phyloP scores from a whole-genome alignment of 148 eudicot species.

The Silene latifolia region DNA sequence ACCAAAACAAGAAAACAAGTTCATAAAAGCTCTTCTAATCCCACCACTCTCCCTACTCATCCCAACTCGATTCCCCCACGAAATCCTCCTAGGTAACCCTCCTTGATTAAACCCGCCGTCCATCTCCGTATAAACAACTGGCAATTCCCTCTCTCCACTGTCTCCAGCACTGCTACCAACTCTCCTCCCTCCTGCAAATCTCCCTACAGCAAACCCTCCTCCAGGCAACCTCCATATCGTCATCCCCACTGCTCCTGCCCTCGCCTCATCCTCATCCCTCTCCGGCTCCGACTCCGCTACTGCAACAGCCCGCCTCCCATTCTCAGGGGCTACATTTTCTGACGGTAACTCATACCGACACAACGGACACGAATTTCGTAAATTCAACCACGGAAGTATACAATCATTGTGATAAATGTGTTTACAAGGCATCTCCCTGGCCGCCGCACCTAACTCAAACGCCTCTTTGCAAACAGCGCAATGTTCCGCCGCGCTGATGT shows the following conservation, averaged over 20 bases:
- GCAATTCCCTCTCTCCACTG: conserved; percentile 53
- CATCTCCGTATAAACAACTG: conserved; percentile 90
- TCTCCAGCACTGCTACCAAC: conserved; percentile 20
- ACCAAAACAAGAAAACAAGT: conserved; percentile 74
- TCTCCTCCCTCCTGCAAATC: conserved; percentile 63
- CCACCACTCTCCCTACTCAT: conserved; percentile 53
- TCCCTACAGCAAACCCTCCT: conserved; percentile 88
- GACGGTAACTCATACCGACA: conserved; percentile 67
- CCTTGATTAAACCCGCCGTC: conserved; percentile 84
- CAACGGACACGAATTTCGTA: conserved; percentile 77
- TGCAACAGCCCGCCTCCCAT: neutral
- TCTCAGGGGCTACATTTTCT: conserved; percentile 14
- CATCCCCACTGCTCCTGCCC: conserved; percentile 44
- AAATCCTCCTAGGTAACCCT: conserved; percentile 67
- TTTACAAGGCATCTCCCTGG: conserved; percentile 81
- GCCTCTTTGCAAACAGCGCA: conserved; percentile 85
- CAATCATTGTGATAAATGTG: conserved; percentile 78
- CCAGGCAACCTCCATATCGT: conserved; percentile 96
- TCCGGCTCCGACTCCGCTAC: neutral
- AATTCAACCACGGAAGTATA: conserved; percentile 66
- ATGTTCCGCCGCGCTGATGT: conserved; percentile 41
- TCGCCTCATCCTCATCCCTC: conserved; percentile 59
- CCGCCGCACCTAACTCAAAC: conserved; percentile 59
- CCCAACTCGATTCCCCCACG: conserved; percentile 63
- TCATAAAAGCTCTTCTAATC: conserved; percentile 45